Conservation (phyloP, 106 monocot genomes). For the Allium cepa region DNA sequence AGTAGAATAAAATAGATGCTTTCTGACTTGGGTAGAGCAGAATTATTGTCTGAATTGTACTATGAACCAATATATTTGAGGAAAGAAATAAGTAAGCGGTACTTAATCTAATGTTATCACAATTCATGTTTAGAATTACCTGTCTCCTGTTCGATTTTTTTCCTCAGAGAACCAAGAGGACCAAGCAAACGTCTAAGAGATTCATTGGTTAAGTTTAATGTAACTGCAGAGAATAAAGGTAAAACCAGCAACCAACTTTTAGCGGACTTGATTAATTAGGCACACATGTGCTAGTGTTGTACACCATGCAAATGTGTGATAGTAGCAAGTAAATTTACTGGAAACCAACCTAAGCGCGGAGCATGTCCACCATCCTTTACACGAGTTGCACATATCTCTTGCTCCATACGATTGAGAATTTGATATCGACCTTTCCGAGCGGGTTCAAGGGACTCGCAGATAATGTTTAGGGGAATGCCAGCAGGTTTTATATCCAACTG, state of each 20-base stretch:
- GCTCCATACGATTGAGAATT: constrained; percentile 86
- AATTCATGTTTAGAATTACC: constrained; percentile 22
- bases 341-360: constrained; percentile 57
- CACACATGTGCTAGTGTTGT: neutral
- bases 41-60: too few relatives aligned
- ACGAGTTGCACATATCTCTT: constrained; percentile 65
- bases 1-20: too few relatives aligned
- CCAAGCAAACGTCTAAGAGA: constrained; percentile 58
- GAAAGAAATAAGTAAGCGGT: too few relatives aligned
- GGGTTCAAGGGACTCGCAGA: constrained; percentile 78
- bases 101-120: too few relatives aligned
- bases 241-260: neutral
- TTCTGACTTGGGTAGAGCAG: too few relatives aligned
- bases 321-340: neutral
- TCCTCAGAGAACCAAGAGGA: constrained; percentile 42
- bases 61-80: too few relatives aligned
- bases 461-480: constrained; percentile 89
- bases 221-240: constrained; percentile 34
- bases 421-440: constrained; percentile 64
- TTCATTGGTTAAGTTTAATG: constrained; percentile 56
- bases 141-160: constrained; percentile 85
- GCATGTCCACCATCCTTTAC: constrained; percentile 43
- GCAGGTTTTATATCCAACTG: constrained; percentile 98
- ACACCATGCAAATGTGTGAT: neutral
- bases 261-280: neutral